These are phyloP conservation scores for Byssochlamys sp. DNA, from an alignment of 2,329 filamentous ascomycete species.

Conservation along the genomic window DNA sequence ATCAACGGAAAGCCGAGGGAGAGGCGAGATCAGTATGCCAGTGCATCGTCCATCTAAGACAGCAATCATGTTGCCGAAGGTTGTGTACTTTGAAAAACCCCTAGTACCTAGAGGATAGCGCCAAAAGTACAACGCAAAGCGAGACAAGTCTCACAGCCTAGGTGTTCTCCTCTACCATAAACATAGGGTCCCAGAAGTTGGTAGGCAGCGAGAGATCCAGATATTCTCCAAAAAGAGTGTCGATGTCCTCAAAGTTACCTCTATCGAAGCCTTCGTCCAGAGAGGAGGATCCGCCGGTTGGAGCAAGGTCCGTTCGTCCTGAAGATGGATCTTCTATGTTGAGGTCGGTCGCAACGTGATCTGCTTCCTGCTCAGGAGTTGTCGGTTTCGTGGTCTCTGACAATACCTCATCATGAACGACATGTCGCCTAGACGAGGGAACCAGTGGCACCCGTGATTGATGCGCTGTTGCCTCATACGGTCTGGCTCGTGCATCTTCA, in stretches of 20 bases:
- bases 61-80: not conserved
- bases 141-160: not conserved
- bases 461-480: not conserved
- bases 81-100: not conserved
- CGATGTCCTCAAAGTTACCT: conserved; percentile 24
- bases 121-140: not conserved
- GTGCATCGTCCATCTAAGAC: not conserved
- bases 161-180: conserved; percentile 8
- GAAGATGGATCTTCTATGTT: not conserved
- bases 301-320: not conserved
- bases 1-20: not conserved
- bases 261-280: conserved; percentile 29
- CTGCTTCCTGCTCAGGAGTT: not conserved
- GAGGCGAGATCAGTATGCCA: not conserved
- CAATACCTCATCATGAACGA: not conserved
- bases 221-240: conserved; percentile 26
- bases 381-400: not conserved
- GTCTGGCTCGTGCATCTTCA: conserved; percentile 7
- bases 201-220: conserved; percentile 26
- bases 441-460: not conserved
- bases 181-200: conserved; percentile 30
- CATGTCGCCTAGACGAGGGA: not conserved
- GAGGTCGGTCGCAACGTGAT: not conserved
- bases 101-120: not conserved
- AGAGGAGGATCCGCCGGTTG: not conserved